These are phyloP conservation scores for Aphanomyces stellatus DNA, from an alignment of 352 stramenopile species.

Conservation along the genomic window DNA sequence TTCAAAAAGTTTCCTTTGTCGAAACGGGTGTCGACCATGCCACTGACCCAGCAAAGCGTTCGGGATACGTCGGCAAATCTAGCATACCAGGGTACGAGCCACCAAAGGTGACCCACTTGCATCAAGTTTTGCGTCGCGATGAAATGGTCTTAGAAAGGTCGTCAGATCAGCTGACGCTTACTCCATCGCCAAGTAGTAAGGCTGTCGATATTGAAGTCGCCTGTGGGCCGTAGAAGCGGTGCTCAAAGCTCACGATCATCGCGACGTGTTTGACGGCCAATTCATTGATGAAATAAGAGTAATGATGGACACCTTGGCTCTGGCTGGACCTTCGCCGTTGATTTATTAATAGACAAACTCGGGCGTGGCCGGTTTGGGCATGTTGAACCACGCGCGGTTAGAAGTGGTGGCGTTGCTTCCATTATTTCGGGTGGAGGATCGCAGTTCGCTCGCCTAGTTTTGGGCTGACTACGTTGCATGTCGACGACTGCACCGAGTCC, in stretches of 20 bases:
- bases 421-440: too few relatives aligned
- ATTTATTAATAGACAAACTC: constrained; percentile 90
- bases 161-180: constrained; percentile 77
- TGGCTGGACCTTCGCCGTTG: constrained; percentile 49
- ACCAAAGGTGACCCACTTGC: constrained; percentile 87
- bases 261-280: constrained; percentile 66
- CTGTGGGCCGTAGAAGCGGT: constrained; percentile 82
- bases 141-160: constrained; percentile 63
- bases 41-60: constrained; percentile 6
- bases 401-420: constrained; percentile 84
- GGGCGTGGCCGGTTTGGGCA: constrained; percentile 47
- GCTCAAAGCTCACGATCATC: constrained; percentile 80
- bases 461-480: too few relatives aligned
- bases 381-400: constrained; percentile 75
- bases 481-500: too few relatives aligned
- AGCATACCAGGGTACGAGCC: constrained; percentile 95
- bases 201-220: constrained; percentile 54
- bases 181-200: constrained; percentile 67
- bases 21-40: constrained; percentile 16
- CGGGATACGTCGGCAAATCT: constrained; percentile 91
- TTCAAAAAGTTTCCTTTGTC: not conserved
- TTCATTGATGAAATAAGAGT: constrained; percentile 65
- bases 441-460: too few relatives aligned
- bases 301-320: constrained; percentile 82
- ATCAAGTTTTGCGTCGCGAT: constrained; percentile 27